Evolutionary conservation across 176 grass and related monocot genomes (phyloP).

Genomic region (Aegilops umbellulata): DNA sequence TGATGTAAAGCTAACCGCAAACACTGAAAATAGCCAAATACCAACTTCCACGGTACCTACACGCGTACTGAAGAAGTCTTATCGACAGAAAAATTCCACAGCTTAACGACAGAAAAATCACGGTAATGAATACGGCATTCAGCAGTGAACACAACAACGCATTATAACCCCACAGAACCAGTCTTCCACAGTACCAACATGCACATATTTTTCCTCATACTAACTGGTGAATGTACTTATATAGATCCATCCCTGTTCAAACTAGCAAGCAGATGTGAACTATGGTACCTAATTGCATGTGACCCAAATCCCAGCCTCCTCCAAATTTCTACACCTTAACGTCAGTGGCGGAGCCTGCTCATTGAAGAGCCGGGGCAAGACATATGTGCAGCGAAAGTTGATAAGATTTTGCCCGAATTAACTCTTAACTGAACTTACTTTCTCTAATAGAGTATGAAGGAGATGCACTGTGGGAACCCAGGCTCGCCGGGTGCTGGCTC

Average conservation of each 20-base stretch:
- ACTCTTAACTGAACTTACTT: no score
- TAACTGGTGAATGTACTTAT: background rate
- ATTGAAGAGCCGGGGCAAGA: no score
- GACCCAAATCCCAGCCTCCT: background rate
- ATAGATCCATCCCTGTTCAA: background rate
- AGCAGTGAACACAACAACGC: background rate
- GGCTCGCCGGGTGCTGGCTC: no score
- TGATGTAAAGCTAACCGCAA: conserved; percentile 2
- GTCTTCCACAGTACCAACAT: background rate
- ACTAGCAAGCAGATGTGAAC: background rate
- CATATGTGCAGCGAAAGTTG: no score
- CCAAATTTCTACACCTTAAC: background rate
- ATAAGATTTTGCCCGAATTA: no score
- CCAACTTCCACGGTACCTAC: background rate
- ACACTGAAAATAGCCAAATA: background rate
- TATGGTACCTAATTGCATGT: background rate
- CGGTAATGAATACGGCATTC: background rate
- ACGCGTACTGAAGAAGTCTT: no score
- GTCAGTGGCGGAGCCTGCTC: no score
- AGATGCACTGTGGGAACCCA: no score
- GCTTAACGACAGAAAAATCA: background rate
- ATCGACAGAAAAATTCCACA: no score
- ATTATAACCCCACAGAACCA: background rate
- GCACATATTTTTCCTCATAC: background rate
- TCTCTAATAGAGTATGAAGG: no score